These are phyloP conservation scores for Corchorus olitorius DNA, from an alignment of 345 rosid genomes.

Conservation along the genomic window DNA sequence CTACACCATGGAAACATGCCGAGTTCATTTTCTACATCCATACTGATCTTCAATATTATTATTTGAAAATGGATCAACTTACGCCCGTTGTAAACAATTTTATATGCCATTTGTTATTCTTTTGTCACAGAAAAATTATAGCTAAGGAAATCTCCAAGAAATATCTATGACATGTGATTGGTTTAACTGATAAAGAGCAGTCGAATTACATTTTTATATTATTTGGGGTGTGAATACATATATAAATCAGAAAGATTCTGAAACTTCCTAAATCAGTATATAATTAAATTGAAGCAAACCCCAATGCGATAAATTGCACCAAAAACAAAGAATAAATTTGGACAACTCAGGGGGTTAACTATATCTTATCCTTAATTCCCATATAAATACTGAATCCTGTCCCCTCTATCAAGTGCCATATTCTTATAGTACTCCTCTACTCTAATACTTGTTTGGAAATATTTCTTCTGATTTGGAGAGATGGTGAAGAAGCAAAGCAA, in stretches of 20 bases:
- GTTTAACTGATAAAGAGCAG: neutral
- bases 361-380: neutral
- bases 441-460: no score
- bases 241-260: neutral
- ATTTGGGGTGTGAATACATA: slow-evolving; percentile 1
- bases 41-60: no score
- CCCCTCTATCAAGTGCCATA: neutral
- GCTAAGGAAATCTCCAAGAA: neutral
- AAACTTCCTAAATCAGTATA: slow-evolving; percentile 21
- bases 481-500: slow-evolving; percentile 28
- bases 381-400: slow-evolving; percentile 1
- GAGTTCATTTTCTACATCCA: neutral
- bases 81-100: no score
- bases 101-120: no score
- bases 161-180: neutral
- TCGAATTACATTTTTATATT: neutral
- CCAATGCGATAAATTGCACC: neutral
- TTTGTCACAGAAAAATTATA: neutral
- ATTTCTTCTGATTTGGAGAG: neutral
- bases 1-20: no score
- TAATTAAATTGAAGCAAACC: slow-evolving; percentile 11
- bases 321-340: neutral
- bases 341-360: slow-evolving; percentile 1
- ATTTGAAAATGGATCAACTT: no score
- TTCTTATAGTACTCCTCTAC: neutral